phyloP scores from a whole-genome alignment of 2,329 filamentous ascomycete genomes.

The Nothophaeocryptopus gaeumannii region DNA sequence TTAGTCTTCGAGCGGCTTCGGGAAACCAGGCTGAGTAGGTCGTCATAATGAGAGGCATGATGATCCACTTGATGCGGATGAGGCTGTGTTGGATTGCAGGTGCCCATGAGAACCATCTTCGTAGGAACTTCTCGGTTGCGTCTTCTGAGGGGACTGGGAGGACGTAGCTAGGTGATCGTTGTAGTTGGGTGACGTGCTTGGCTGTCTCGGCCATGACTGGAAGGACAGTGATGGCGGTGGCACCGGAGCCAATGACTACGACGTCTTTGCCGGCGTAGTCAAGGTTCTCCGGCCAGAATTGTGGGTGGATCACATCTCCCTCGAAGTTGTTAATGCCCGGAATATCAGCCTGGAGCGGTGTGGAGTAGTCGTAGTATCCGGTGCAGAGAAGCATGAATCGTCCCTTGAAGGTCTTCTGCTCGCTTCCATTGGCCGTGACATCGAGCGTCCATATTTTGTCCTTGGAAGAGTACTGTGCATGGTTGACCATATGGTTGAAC shows the following conservation, averaged over 20 bases:
- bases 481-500: conserved; percentile 42
- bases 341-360: conserved; percentile 59
- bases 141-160: conserved; percentile 31
- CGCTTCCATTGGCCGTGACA: conserved; percentile 37
- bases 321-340: conserved; percentile 66
- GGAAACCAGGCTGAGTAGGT: conserved; percentile 36
- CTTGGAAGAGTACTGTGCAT: conserved; percentile 46
- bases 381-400: conserved; percentile 59
- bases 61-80: conserved; percentile 38
- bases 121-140: conserved; percentile 25
- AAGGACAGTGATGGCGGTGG: conserved; percentile 74
- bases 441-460: conserved; percentile 49
- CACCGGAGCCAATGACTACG: conserved; percentile 72
- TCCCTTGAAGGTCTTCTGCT: conserved; percentile 37
- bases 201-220: conserved; percentile 66
- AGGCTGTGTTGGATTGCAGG: conserved; percentile 29
- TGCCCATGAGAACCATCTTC: conserved; percentile 24
- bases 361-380: conserved; percentile 73
- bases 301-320: conserved; percentile 64
- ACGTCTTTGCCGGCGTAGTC: conserved; percentile 66
- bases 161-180: conserved; percentile 69
- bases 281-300: conserved; percentile 71
- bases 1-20: conserved; percentile 26
- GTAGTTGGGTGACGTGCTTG: conserved; percentile 70
- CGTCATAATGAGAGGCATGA: conserved; percentile 35